Base-by-base conservation (phyloP, 352 stramenopile species). In the Pythium dissimile region DNA sequence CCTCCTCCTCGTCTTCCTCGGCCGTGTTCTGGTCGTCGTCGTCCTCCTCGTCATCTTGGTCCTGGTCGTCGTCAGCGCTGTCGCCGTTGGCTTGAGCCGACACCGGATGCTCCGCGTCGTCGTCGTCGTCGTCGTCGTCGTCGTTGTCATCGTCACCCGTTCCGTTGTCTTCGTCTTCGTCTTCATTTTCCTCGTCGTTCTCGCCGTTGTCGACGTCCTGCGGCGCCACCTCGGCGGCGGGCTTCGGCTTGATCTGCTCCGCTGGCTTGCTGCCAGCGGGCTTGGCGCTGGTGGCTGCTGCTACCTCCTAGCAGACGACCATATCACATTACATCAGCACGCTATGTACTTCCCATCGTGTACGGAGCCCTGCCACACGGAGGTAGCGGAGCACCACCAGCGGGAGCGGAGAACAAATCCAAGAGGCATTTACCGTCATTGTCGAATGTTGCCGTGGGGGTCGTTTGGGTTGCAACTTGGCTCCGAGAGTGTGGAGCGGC, bases 61-160 rank as follows among this genome's bases (percentile, higher is more conserved):
- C 65, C 23, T 68, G 34, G 16, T 83, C 71, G n/a, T 80, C 64
- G 37, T 73, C 72, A 38, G 69, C 66, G 15, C 65, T 64, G 23
- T 79, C 66, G 5, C 67, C 67, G 15, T 67, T 64, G 24, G 68
- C 69, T 20, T 66, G 50, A 3, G 65, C 63, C 26, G 54, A 67
- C 2, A 66, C 69, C 4, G 69, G 58, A 0, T 54, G 59, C 7
- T 72, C 70, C 13, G 75, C 62, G 35, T 75, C 55, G n/a, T 70
- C 66, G 6, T 75, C 60, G 10, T 72, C 58, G n/a, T 66, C 65
- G 31, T 71, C 62, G 20, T 69, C 66, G 0, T 65, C 65, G 8
- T 81, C 64, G 12, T 73, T 60, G 31, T 77, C 51, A 21, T 70
- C 67, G 18, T 74, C 55, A 6, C 67, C 66, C 20, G 70, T 62